Evolutionary conservation across 192 early-diverging fungal genomes (phyloP), one percentile per base, ranked within the genome.

Genomic region (Nowakowskiella sp.): DNA sequence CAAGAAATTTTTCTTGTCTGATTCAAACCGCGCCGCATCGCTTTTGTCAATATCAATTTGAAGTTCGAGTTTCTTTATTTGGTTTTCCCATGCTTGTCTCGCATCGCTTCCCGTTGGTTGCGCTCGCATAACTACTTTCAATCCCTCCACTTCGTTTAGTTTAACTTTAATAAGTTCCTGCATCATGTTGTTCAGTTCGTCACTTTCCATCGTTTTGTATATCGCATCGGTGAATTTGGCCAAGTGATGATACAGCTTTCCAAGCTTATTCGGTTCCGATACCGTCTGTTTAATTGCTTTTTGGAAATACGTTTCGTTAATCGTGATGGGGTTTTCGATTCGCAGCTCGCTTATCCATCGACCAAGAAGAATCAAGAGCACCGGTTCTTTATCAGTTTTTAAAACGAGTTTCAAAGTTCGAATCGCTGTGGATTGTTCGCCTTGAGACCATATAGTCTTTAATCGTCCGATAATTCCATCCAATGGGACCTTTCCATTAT

Each of bases 171-270:
- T 44, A 0, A 75, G 47, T 27, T 66, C 55, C 28, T 56, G 49
- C 42, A 66, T 52, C 16, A 45, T 23, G 13, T 67, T 55, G 13
- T 51, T 44, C 13, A 49, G 52, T 31, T 77, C 74, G 47, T 72
- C 60, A 7, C 22, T 30, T 6, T 44, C 16, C 42, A 69, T 44
- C 22, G 57, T 44, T 22, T 54, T 54, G 27, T 70, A 77, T 36
- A 64, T 55, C 5, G 39, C 61, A 51, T 77, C 74, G 10, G 68
- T 66, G 48, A 62, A 77, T 21, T 57, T 47, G 9, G 74, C 74
- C 25, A 77, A 57, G 33, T 71, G 59, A 29, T 71, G 67, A 47
- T 55, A 36, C n/a, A 6, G 45, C 34, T 25, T 48, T 52, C 4
- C 33, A 55, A 7, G 25, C 43, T 6, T 43, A 36, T 24, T 2